These are phyloP conservation scores for Syncephalastrum monosporum DNA, from an alignment of 371 early-diverging fungal species.

Conservation along the genomic window DNA sequence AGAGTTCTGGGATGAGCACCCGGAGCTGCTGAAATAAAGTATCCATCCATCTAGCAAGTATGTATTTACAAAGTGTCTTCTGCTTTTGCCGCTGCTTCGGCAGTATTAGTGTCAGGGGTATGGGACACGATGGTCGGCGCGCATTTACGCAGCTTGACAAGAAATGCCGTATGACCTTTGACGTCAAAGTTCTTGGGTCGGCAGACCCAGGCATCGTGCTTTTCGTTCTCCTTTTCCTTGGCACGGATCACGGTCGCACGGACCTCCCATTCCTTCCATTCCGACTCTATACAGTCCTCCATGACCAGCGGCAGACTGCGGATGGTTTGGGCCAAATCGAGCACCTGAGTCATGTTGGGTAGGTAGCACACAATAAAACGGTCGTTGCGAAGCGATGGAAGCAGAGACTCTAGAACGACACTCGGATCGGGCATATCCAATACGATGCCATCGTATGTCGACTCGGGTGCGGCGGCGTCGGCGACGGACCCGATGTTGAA, in stretches of 20 bases:
- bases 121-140: background rate
- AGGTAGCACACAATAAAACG: constrained; percentile 69
- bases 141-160: constrained; percentile 58
- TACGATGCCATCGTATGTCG: constrained; percentile 61
- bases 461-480: constrained; percentile 24
- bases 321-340: constrained; percentile 53
- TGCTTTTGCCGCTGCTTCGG: no score
- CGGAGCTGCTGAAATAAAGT: constrained; percentile 25
- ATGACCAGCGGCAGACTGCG: constrained; percentile 50
- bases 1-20: constrained; percentile 73
- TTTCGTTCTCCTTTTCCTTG: constrained; percentile 8
- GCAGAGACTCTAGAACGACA: constrained; percentile 42
- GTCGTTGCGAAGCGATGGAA: constrained; percentile 58
- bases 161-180: constrained; percentile 63
- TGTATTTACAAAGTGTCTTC: no score
- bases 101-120: no score
- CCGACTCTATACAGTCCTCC: constrained; percentile 64
- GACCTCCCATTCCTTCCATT: constrained; percentile 75
- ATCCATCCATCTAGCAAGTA: no score
- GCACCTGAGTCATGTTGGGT: constrained; percentile 77
- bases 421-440: constrained; percentile 76
- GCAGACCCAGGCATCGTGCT: constrained; percentile 56
- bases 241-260: constrained; percentile 60
- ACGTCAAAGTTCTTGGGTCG: constrained; percentile 59
- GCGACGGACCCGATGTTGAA: constrained; percentile 56